A percentile compares a stretch with the other conserved stretches of the same genome.
Conservation (phyloP, 2,329 filamentous ascomycete species). For the Colletotrichum liaoningense region DNA sequence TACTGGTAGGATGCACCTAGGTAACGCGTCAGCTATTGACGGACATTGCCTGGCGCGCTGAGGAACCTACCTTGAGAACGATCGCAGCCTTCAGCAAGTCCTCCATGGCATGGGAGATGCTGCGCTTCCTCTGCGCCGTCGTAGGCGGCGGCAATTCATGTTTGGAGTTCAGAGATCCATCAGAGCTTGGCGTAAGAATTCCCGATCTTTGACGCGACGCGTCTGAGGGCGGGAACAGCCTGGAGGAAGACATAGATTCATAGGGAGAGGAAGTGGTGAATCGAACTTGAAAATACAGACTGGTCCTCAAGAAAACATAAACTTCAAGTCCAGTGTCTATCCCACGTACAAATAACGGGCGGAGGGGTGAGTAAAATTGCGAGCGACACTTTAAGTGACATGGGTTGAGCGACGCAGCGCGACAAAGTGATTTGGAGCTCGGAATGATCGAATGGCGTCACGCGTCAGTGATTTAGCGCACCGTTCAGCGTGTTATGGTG, state of each 20-base stretch:
- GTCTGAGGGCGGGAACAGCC: constrained; percentile 46
- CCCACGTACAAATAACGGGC: background rate
- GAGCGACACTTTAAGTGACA: constrained; percentile 3
- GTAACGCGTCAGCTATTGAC: constrained; percentile 35
- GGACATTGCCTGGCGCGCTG: background rate
- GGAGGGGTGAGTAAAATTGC: constrained; percentile 2
- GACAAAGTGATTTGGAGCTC: background rate
- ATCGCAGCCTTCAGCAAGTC: constrained; percentile 64
- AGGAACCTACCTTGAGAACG: constrained; percentile 59
- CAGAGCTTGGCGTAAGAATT: constrained; percentile 54
- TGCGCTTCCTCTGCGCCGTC: constrained; percentile 49
- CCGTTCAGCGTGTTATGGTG: constrained; percentile 12
- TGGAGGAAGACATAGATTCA: constrained; percentile 36
- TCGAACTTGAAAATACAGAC: background rate
- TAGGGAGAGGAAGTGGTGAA: constrained; percentile 7
- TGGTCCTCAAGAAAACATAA: background rate
- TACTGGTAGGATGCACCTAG: constrained; percentile 67
- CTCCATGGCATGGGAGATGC: constrained; percentile 56
- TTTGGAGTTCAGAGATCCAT: constrained; percentile 51
- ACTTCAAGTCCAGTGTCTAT: background rate
- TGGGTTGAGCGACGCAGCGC: constrained; percentile 6
- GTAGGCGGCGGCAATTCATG: constrained; percentile 44
- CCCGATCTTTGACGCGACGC: constrained; percentile 61
- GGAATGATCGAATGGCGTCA: constrained; percentile 11
- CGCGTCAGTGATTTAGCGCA: constrained; percentile 22